A percentile compares a stretch with the other conserved stretches of the same genome.
Evolutionary conservation across 2,329 filamentous ascomycete species (phyloP).

Genomic region (Sporothrix brunneoviolacea): DNA sequence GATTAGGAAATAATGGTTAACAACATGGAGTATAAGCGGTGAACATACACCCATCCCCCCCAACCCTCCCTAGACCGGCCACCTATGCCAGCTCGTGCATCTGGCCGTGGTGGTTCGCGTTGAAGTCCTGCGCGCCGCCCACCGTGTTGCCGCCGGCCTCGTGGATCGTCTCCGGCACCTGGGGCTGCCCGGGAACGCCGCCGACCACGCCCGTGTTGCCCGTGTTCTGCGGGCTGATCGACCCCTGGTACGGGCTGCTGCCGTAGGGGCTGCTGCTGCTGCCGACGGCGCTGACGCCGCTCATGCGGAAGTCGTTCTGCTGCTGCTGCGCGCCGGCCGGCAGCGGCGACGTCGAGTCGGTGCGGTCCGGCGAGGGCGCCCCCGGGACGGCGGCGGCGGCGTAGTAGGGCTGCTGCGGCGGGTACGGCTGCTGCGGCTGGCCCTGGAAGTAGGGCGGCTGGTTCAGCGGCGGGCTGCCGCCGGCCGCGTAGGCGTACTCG

Average conservation of each 20-base stretch:
- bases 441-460: constrained; percentile 2
- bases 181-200: not conserved
- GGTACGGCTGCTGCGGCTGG: constrained; percentile 2
- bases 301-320: constrained; percentile 15
- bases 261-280: constrained; percentile 11
- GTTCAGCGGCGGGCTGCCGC: constrained; percentile 4
- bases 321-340: constrained; percentile 2
- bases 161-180: constrained; percentile 18
- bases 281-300: constrained; percentile 11
- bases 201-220: constrained; percentile 1
- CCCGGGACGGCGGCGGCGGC: not conserved
- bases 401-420: constrained; percentile 11
- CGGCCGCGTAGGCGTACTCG: constrained; percentile 6
- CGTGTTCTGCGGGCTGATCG: constrained; percentile 16
- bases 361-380: constrained; percentile 10
- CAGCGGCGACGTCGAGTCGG: constrained; percentile 12
- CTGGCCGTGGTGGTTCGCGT: constrained; percentile 17
- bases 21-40: too few relatives aligned
- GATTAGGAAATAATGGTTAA: too few relatives aligned
- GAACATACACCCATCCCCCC: too few relatives aligned
- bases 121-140: constrained; percentile 5
- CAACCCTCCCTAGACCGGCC: too few relatives aligned
- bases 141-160: constrained; percentile 16
- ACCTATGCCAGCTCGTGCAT: constrained; percentile 19
- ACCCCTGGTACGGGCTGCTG: not conserved